Evolutionary conservation across 257 asterid genomes (phyloP).

Genomic region (Plectranthus barbatus): DNA sequence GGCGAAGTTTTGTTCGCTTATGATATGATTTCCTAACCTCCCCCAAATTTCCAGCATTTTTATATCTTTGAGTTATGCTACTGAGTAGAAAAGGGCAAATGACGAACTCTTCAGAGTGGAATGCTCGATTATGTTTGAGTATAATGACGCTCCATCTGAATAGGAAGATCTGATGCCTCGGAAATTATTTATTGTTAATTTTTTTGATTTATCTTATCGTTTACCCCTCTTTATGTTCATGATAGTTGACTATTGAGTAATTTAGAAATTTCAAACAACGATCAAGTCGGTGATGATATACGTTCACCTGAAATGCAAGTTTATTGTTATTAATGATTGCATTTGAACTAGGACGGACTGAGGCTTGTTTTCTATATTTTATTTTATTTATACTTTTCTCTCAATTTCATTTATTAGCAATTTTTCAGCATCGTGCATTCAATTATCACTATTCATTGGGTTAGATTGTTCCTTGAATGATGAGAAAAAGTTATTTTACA

Average conservation of each 20-base stretch:
- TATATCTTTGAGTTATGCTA: neutral
- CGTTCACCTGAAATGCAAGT: conserved; percentile 18
- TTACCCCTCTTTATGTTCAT: too few relatives aligned
- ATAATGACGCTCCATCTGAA: conserved; percentile 50
- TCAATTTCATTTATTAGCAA: neutral
- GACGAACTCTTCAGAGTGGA: conserved; percentile 52
- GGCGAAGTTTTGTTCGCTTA: neutral
- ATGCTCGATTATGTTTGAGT: conserved; percentile 29
- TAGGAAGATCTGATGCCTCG: conserved; percentile 90
- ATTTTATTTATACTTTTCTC: too few relatives aligned
- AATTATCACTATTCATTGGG: neutral
- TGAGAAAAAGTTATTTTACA: conserved; percentile 43
- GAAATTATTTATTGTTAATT: too few relatives aligned
- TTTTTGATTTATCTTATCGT: too few relatives aligned
- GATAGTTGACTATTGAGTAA: too few relatives aligned
- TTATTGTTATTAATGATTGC: conserved; percentile 23
- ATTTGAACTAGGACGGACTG: conserved; percentile 56
- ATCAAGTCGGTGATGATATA: conserved; percentile 34
- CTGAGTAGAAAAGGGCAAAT: conserved; percentile 16
- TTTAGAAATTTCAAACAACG: neutral
- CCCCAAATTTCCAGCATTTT: too few relatives aligned
- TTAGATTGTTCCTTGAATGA: conserved; percentile 34
- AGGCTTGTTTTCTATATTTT: conserved; percentile 15
- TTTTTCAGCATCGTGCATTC: too few relatives aligned
- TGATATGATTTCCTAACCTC: too few relatives aligned